Percentiles rank a stretch among this genome's conserved stretches.
Conservation (phyloP, 2,329 filamentous ascomycete species). For the Pyrenochaeta sp. region DNA sequence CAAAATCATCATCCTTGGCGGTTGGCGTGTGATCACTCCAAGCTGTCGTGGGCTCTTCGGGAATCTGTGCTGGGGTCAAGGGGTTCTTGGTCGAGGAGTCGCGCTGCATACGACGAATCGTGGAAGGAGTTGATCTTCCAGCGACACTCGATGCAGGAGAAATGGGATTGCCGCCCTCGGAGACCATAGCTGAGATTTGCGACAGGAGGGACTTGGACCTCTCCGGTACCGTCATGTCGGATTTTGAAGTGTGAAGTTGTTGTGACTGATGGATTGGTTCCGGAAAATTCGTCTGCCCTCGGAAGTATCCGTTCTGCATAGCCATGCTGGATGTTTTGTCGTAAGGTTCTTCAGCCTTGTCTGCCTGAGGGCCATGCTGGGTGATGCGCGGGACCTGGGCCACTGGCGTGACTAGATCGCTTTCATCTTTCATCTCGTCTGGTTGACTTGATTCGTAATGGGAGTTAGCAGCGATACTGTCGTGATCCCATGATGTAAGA, state of each 20-base stretch:
- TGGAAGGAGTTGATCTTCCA: slow-evolving; percentile 41
- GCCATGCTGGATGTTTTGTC: slow-evolving; percentile 14
- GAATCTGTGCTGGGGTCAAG: slow-evolving; percentile 31
- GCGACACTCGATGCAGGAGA: slow-evolving; percentile 40
- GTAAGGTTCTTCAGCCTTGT: slow-evolving; percentile 24
- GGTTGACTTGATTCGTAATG: slow-evolving; percentile 33
- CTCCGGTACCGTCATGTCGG: slow-evolving; percentile 30
- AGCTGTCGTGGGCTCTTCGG: slow-evolving; percentile 28
- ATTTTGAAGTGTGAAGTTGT: slow-evolving; percentile 18
- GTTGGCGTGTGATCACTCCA: slow-evolving; percentile 24
- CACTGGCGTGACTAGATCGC: slow-evolving; percentile 36
- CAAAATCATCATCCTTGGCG: slow-evolving; percentile 38
- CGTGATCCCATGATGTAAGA: slow-evolving; percentile 42
- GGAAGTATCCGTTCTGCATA: slow-evolving; percentile 21
- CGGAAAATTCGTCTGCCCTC: slow-evolving; percentile 11
- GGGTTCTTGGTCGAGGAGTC: slow-evolving; percentile 29
- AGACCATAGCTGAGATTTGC: slow-evolving; percentile 47
- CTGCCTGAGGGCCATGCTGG: slow-evolving; percentile 20
- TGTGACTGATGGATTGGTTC: slow-evolving; percentile 17
- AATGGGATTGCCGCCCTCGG: slow-evolving; percentile 36
- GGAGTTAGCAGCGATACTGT: slow-evolving; percentile 34
- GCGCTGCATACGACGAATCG: slow-evolving; percentile 35
- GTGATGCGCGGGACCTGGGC: slow-evolving; percentile 33
- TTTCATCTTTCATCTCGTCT: slow-evolving; percentile 37
- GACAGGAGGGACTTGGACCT: slow-evolving; percentile 47